These are phyloP conservation scores for Debaryomycetaceae sp. DNA, from an alignment of 1,139 yeast species.

Conservation along the genomic window DNA sequence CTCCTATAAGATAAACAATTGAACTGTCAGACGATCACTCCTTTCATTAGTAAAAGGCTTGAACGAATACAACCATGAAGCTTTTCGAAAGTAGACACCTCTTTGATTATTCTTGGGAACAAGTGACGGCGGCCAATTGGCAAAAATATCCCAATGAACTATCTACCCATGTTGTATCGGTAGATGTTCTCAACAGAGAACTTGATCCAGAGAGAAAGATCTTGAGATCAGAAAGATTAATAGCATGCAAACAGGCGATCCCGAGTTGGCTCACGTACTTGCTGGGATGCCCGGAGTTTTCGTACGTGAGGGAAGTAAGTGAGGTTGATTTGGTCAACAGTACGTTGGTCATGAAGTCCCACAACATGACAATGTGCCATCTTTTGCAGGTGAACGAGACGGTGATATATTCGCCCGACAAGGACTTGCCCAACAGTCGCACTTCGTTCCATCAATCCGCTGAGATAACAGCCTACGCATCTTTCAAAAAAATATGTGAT, in stretches of 20 bases:
- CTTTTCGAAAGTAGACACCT: slow-evolving; percentile 65
- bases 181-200: slow-evolving; percentile 78
- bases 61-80: slow-evolving; percentile 49
- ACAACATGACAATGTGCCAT: slow-evolving; percentile 79
- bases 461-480: slow-evolving; percentile 80
- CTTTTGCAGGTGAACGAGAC: slow-evolving; percentile 80
- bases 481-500: slow-evolving; percentile 65
- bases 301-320: slow-evolving; percentile 86
- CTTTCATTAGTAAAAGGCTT: no score
- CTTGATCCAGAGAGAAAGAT: slow-evolving; percentile 53
- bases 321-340: slow-evolving; percentile 68
- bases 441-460: slow-evolving; percentile 82
- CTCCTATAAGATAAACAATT: no score
- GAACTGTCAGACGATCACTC: no score
- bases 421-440: slow-evolving; percentile 37
- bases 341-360: slow-evolving; percentile 76
- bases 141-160: slow-evolving; percentile 90
- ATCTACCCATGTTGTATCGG: slow-evolving; percentile 92
- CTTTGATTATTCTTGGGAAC: slow-evolving; percentile 87
- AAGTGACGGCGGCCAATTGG: slow-evolving; percentile 97
- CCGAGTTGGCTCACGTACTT: slow-evolving; percentile 77
- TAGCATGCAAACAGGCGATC: slow-evolving; percentile 84
- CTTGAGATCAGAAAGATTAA: slow-evolving; percentile 78
- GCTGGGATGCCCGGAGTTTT: slow-evolving; percentile 70
- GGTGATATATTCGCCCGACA: slow-evolving; percentile 73